Conservation (phyloP, 139 green algal species). For the Dunaliella sp. region DNA sequence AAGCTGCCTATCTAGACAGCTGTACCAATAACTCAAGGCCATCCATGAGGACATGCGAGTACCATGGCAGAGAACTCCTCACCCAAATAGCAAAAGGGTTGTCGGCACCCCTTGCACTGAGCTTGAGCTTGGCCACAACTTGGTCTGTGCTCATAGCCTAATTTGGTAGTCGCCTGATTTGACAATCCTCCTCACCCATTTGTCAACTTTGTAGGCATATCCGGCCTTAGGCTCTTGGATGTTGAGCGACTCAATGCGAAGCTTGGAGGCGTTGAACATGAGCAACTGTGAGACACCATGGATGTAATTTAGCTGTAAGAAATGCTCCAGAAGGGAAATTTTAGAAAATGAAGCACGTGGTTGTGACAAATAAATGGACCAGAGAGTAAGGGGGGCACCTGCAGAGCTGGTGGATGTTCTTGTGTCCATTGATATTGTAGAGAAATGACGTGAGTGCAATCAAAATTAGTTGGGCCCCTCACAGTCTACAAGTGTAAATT, state of each 20-base stretch:
- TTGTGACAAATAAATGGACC: neutral
- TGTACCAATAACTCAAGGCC: no score
- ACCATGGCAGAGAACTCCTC: no score
- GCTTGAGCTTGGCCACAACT: no score
- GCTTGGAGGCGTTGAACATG: slow-evolving; percentile 85
- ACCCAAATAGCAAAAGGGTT: no score
- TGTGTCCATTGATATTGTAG: neutral
- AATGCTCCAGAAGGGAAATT: neutral
- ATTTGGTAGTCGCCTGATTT: slow-evolving; percentile 83
- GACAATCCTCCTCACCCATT: slow-evolving; percentile 92
- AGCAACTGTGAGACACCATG: slow-evolving; percentile 66
- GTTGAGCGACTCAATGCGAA: slow-evolving; percentile 91
- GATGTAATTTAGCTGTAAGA: neutral
- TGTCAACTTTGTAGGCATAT: slow-evolving; percentile 75
- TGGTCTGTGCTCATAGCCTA: slow-evolving; percentile 34
- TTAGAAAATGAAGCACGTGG: no score
- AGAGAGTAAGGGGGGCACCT: neutral
- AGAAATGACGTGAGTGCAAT: neutral
- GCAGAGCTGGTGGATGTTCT: neutral
- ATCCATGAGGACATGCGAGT: no score
- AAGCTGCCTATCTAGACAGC: no score
- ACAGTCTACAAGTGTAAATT: no score
- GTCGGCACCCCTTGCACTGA: no score
- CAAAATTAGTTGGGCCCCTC: no score
- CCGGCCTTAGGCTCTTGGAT: slow-evolving; percentile 79